Evolutionary conservation across 805 yeast genomes (phyloP).

Genomic region (Saccharomycopsis sp.): DNA sequence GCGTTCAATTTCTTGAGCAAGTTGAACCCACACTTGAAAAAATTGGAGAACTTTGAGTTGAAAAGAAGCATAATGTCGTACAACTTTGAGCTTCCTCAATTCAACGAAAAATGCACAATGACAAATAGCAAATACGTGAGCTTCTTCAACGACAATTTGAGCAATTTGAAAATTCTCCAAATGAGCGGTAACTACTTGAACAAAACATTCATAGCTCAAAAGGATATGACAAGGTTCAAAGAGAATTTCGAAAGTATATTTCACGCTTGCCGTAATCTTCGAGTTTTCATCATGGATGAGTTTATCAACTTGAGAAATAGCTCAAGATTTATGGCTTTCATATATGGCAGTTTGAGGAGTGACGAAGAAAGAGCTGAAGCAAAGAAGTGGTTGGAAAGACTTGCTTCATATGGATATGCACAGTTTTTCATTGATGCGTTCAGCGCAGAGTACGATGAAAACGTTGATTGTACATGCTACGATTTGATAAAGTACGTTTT

Average conservation of each 20-base stretch:
- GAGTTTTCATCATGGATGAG: slow-evolving; percentile 17
- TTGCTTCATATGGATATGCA: slow-evolving; percentile 16
- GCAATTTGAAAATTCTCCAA: slow-evolving; percentile 10
- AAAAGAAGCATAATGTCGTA: slow-evolving; percentile 16
- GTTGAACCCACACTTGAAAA: slow-evolving; percentile 4
- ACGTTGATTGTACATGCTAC: slow-evolving; percentile 16
- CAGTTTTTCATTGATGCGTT: slow-evolving; percentile 17
- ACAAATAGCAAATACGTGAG: slow-evolving; percentile 7
- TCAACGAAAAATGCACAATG: slow-evolving; percentile 12
- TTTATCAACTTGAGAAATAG: slow-evolving; percentile 15
- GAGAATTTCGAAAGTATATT: slow-evolving; percentile 12
- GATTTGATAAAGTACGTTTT: slow-evolving; percentile 13
- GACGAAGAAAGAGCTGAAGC: not conserved
- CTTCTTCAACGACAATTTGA: slow-evolving; percentile 7
- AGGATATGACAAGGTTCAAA: slow-evolving; percentile 2
- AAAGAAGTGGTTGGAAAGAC: not conserved
- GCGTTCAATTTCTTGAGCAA: slow-evolving; percentile 10
- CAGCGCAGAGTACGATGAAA: slow-evolving; percentile 18
- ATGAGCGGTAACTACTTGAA: slow-evolving; percentile 17
- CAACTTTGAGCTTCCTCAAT: slow-evolving; percentile 10
- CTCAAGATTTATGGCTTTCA: slow-evolving; percentile 6
- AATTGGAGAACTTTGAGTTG: slow-evolving; percentile 14
- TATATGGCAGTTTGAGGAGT: slow-evolving; percentile 4
- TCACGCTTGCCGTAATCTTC: slow-evolving; percentile 5
- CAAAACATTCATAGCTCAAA: slow-evolving; percentile 8